Evolutionary conservation across 75 land plant species (phyloP).

Genomic region (Sequoia sempervirens): DNA sequence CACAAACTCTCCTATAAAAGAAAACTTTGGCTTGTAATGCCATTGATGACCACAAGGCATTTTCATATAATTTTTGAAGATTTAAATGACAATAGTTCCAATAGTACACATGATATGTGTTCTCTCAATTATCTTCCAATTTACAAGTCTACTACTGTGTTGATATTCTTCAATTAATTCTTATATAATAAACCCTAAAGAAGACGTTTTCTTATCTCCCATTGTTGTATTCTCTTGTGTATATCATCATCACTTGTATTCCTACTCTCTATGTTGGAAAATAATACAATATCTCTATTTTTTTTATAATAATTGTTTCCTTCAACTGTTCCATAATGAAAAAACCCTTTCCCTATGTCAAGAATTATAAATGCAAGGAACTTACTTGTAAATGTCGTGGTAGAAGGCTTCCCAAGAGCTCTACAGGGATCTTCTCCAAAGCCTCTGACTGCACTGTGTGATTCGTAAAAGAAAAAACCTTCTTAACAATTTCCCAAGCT

Average conservation of each 20-base stretch:
- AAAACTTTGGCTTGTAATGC: background rate
- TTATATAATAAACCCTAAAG: background rate
- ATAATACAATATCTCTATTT: background rate
- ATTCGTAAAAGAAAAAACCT: slow-evolving; percentile 59
- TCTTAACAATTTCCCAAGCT: slow-evolving; percentile 58
- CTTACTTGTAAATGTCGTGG: slow-evolving; percentile 73
- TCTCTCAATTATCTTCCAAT: background rate
- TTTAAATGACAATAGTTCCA: background rate
- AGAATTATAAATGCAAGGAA: background rate
- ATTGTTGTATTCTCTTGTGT: background rate
- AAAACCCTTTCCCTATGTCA: background rate
- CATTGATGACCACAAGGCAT: background rate
- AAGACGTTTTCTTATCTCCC: background rate
- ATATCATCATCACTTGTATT: background rate
- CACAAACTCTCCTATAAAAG: background rate
- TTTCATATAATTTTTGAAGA: background rate
- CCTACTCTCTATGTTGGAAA: background rate
- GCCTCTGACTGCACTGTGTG: slow-evolving; percentile 59
- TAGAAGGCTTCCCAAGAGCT: slow-evolving; percentile 59
- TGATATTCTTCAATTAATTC: background rate
- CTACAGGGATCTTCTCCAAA: slow-evolving; percentile 73
- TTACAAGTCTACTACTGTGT: background rate
- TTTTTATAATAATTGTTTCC: background rate
- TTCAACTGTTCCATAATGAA: background rate
- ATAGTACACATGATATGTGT: background rate